phyloP scores from a whole-genome alignment of 352 stramenopile genomes.

The Phytophthora brassicae region DNA sequence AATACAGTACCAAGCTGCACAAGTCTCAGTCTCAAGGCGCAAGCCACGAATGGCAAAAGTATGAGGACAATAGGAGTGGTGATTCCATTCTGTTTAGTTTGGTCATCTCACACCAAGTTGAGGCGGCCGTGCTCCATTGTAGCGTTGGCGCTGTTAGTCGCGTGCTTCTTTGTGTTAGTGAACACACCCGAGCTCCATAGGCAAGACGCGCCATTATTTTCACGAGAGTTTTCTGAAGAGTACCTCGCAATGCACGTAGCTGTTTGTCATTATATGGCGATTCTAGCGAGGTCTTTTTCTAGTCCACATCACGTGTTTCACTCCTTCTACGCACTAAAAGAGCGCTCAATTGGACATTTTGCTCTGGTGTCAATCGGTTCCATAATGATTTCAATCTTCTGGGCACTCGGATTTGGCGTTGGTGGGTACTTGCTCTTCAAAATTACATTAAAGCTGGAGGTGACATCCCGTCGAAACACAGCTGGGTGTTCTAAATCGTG shows the following conservation, averaged over 20 bases:
- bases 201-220: constrained; percentile 20
- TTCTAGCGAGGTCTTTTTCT: constrained; percentile 40
- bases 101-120: constrained; percentile 36
- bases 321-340: constrained; percentile 43
- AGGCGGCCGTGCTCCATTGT: constrained; percentile 25
- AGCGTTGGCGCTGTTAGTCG: constrained; percentile 28
- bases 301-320: constrained; percentile 63
- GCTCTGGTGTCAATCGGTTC: constrained; percentile 33
- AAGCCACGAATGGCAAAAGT: constrained; percentile 35
- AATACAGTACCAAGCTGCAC: constrained; percentile 50
- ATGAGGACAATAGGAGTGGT: constrained; percentile 37
- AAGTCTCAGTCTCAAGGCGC: constrained; percentile 32
- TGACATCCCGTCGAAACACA: constrained; percentile 19
- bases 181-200: constrained; percentile 35
- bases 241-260: constrained; percentile 56
- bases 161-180: constrained; percentile 32
- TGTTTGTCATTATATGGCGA: constrained; percentile 48
- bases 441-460: constrained; percentile 44
- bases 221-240: constrained; percentile 38
- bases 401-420: constrained; percentile 46
- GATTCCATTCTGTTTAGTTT: constrained; percentile 43
- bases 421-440: constrained; percentile 50
- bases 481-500: constrained; percentile 46
- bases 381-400: constrained; percentile 33
- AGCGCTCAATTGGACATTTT: constrained; percentile 42